Conservation (phyloP, 2,329 filamentous ascomycete genomes). For the Zymoseptoria passerinii region DNA sequence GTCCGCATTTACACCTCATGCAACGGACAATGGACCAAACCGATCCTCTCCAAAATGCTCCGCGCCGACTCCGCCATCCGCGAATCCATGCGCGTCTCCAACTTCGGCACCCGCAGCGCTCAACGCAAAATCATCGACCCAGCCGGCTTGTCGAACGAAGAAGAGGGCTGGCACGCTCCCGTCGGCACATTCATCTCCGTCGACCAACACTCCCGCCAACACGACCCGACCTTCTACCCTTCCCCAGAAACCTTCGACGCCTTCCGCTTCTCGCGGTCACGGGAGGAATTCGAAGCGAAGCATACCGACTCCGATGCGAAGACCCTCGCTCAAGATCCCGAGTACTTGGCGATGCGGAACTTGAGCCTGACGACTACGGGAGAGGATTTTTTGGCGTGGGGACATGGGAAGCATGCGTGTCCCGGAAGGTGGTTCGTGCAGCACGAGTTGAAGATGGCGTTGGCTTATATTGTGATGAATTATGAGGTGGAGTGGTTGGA, state of each 20-base stretch:
- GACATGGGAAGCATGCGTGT: constrained; percentile 27
- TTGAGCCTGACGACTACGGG: constrained; percentile 21
- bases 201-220: constrained; percentile 18
- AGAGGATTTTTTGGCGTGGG: constrained; percentile 26
- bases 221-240: constrained; percentile 25
- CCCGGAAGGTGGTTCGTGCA: constrained; percentile 28
- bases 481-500: constrained; percentile 29
- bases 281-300: constrained; percentile 17
- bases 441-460: constrained; percentile 26
- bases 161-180: constrained; percentile 19
- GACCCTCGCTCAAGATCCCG: constrained; percentile 4
- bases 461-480: constrained; percentile 31
- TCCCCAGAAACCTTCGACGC: constrained; percentile 25
- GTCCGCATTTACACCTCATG: constrained; percentile 11
- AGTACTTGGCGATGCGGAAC: constrained; percentile 19
- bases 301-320: constrained; percentile 6
- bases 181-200: constrained; percentile 17
- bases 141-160: constrained; percentile 19
- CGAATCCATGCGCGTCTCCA: constrained; percentile 25
- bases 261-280: constrained; percentile 24
- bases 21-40: constrained; percentile 18
- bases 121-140: constrained; percentile 22
- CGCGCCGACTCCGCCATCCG: constrained; percentile 26
- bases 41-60: constrained; percentile 19
- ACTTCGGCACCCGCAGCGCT: constrained; percentile 18